These are phyloP conservation scores for Sisymbrium altissimum DNA, from an alignment of 345 rosid genomes.

Conservation along the genomic window DNA sequence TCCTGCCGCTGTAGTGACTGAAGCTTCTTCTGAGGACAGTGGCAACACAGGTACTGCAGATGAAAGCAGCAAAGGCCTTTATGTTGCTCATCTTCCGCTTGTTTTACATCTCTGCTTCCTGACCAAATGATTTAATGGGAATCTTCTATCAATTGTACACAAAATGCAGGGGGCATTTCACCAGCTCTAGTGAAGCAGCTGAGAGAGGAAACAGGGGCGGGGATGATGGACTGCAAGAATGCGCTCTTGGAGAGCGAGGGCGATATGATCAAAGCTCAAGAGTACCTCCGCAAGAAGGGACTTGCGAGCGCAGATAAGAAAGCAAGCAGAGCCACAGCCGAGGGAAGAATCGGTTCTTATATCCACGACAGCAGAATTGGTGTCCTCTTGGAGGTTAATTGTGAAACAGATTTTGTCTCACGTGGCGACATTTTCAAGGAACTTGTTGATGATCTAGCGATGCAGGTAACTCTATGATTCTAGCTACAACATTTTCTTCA, in stretches of 20 bases:
- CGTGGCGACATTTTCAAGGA: conserved; percentile 94
- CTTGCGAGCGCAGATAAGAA: conserved; percentile 93
- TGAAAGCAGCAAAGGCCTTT: conserved; percentile 48
- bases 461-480: conserved; percentile 48
- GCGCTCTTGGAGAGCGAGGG: conserved; percentile 83
- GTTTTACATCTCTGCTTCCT: conserved; percentile 8
- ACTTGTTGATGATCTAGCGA: conserved; percentile 83
- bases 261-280: conserved; percentile 82
- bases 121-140: neutral
- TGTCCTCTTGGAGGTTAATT: conserved; percentile 85
- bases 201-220: conserved; percentile 96
- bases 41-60: conserved; percentile 35
- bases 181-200: conserved; percentile 93
- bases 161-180: conserved; percentile 53
- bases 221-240: conserved; percentile 99
- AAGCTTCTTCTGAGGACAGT: conserved; percentile 37
- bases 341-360: conserved; percentile 93
- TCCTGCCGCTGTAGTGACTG: conserved; percentile 30
- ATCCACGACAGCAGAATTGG: conserved; percentile 96
- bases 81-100: neutral
- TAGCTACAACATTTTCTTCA: neutral
- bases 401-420: conserved; percentile 96
- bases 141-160: conserved; percentile 1
- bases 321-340: conserved; percentile 85
- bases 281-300: conserved; percentile 91